Percentiles rank a stretch among this genome's conserved stretches.
These are phyloP conservation scores for Cyathus striatus DNA, from an alignment of 768 basidiomycete genomes.

Conservation along the genomic window DNA sequence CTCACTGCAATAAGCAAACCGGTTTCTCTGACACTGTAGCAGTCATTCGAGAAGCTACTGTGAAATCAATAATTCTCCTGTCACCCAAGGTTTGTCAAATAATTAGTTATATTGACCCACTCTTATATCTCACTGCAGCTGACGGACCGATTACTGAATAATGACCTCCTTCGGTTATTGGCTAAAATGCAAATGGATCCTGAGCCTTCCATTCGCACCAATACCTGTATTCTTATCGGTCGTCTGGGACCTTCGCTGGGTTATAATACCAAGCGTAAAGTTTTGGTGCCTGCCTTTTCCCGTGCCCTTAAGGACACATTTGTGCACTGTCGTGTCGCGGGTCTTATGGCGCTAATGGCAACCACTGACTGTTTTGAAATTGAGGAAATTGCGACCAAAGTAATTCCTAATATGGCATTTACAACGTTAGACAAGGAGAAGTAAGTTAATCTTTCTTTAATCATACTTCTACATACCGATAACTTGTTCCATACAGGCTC, in stretches of 20 bases:
- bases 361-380: slow-evolving; percentile 84
- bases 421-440: slow-evolving; percentile 90
- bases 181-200: slow-evolving; percentile 91
- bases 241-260: slow-evolving; percentile 82
- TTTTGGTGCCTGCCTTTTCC: slow-evolving; percentile 94
- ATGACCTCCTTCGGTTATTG: slow-evolving; percentile 88
- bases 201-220: slow-evolving; percentile 94
- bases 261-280: slow-evolving; percentile 88
- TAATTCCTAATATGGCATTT: slow-evolving; percentile 80
- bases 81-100: slow-evolving; percentile 67
- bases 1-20: no score
- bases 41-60: slow-evolving; percentile 89
- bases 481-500: slow-evolving; percentile 44
- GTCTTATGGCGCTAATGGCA: slow-evolving; percentile 93
- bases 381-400: slow-evolving; percentile 85
- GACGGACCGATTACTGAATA: slow-evolving; percentile 89
- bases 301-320: slow-evolving; percentile 88
- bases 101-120: neutral
- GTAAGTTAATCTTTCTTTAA: slow-evolving; percentile 35
- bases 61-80: slow-evolving; percentile 80
- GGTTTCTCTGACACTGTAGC: slow-evolving; percentile 95
- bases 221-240: slow-evolving; percentile 94
- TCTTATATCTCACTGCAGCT: slow-evolving; percentile 41
- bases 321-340: slow-evolving; percentile 90
- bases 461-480: neutral